phyloP scores from a whole-genome alignment of 2,329 filamentous ascomycete species.

The Verticillium longisporum region DNA sequence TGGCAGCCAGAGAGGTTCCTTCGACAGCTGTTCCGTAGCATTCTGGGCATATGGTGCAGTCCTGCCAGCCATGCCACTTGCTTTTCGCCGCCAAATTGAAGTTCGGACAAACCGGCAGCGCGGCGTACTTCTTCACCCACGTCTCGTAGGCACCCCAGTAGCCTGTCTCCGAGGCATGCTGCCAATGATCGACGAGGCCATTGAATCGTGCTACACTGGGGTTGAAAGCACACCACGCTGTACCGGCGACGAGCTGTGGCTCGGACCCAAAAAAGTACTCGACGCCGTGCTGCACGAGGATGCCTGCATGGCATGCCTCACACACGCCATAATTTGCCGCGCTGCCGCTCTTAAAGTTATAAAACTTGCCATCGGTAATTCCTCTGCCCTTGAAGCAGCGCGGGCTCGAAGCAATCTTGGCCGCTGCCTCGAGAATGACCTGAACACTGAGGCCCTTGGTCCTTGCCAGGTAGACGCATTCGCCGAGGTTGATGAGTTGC shows the following conservation, averaged over 20 bases:
- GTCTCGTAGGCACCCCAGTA: conserved; percentile 21
- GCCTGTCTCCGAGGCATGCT: conserved; percentile 22
- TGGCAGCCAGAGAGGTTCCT: background rate
- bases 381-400: conserved; percentile 10
- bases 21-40: conserved; percentile 9
- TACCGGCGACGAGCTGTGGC: conserved; percentile 5
- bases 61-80: conserved; percentile 11
- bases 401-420: conserved; percentile 1
- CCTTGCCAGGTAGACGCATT: background rate
- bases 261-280: conserved; percentile 20
- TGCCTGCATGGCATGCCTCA: conserved; percentile 24
- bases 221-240: conserved; percentile 22
- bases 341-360: conserved; percentile 17
- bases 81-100: conserved; percentile 1
- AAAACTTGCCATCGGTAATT: conserved; percentile 24
- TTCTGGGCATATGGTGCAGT: conserved; percentile 9
- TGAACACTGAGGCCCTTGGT: background rate
- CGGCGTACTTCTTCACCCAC: conserved; percentile 17
- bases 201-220: conserved; percentile 16
- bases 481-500: background rate
- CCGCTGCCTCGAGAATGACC: background rate
- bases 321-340: conserved; percentile 20
- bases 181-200: conserved; percentile 17
- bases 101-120: conserved; percentile 5
- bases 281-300: conserved; percentile 18